Evolutionary conservation across 129 eudicot species (phyloP).

Genomic region (Glebionis coronaria): DNA sequence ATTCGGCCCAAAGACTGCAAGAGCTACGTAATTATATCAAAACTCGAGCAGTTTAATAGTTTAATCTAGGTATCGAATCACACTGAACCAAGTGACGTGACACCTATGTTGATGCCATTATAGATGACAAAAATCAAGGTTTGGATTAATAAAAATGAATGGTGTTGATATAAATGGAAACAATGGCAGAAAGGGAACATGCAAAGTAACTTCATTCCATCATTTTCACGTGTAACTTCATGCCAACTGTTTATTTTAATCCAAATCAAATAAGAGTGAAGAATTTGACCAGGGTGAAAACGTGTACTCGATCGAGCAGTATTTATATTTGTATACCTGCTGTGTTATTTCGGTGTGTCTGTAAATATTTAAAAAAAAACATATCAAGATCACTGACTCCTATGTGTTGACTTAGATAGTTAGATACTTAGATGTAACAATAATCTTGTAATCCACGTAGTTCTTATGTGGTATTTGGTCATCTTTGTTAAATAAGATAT

Average conservation of each 20-base stretch:
- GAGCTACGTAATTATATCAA: not conserved
- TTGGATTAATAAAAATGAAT: slow-evolving; percentile 16
- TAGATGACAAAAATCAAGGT: slow-evolving; percentile 7
- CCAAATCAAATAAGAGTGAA: not conserved
- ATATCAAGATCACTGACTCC: not conserved
- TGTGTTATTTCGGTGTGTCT: not conserved
- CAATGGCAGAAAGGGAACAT: slow-evolving; percentile 23
- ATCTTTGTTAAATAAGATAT: too few relatives aligned
- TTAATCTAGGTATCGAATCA: not conserved
- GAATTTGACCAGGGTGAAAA: slow-evolving; percentile 11
- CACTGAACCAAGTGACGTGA: slow-evolving; percentile 13
- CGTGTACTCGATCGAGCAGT: slow-evolving; percentile 1
- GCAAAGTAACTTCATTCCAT: slow-evolving; percentile 26
- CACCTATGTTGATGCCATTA: not conserved
- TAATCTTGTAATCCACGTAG: too few relatives aligned
- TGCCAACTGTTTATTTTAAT: slow-evolving; percentile 24
- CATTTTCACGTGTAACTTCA: slow-evolving; percentile 32
- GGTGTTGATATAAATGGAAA: slow-evolving; percentile 23
- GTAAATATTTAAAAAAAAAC: not conserved
- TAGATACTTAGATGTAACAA: not conserved
- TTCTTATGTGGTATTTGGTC: too few relatives aligned
- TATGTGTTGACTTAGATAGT: slow-evolving; percentile 27
- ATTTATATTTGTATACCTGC: not conserved
- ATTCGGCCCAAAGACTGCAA: not conserved
- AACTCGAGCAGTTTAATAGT: not conserved